Conservation (phyloP, 2,329 filamentous ascomycete genomes). For the Tolypocladium pustulatum region DNA sequence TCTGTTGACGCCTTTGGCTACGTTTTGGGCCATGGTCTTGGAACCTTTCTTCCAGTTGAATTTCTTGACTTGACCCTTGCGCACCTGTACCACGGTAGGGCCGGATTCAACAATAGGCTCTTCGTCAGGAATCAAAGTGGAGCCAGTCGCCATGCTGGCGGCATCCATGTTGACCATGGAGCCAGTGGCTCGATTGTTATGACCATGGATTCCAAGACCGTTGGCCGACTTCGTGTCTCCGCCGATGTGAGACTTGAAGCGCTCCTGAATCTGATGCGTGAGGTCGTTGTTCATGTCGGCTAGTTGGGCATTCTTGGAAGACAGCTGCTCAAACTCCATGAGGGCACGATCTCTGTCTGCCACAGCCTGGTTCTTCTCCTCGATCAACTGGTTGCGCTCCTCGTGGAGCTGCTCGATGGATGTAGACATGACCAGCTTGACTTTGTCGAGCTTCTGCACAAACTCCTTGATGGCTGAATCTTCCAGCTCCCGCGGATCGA, state of each 20-base stretch:
- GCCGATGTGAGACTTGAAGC: slow-evolving; percentile 71
- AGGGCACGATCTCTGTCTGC: slow-evolving; percentile 87
- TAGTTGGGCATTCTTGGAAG: slow-evolving; percentile 86
- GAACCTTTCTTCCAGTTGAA: slow-evolving; percentile 99
- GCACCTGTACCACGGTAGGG: slow-evolving; percentile 90
- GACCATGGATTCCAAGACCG: slow-evolving; percentile 47
- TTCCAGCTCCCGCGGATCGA: slow-evolving; percentile 75
- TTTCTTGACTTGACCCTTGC: slow-evolving; percentile 88
- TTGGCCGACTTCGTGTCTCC: slow-evolving; percentile 37
- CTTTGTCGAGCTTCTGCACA: slow-evolving; percentile 59
- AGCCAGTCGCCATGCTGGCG: slow-evolving; percentile 43
- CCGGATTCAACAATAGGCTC: slow-evolving; percentile 59
- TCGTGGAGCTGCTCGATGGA: slow-evolving; percentile 50
- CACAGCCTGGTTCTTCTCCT: slow-evolving; percentile 74
- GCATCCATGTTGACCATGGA: slow-evolving; percentile 41
- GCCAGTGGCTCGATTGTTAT: slow-evolving; percentile 38
- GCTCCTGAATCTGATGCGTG: slow-evolving; percentile 85
- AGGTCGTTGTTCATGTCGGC: slow-evolving; percentile 93
- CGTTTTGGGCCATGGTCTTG: slow-evolving; percentile 86
- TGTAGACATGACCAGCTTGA: slow-evolving; percentile 48
- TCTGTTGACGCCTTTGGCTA: slow-evolving; percentile 87
- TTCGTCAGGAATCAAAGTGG: slow-evolving; percentile 53
- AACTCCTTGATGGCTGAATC: slow-evolving; percentile 87
- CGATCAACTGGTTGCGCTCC: slow-evolving; percentile 70
- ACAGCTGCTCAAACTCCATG: slow-evolving; percentile 90